These are phyloP conservation scores for Neurospora sp. DNA, from an alignment of 495 filamentous ascomycete species.

Conservation along the genomic window DNA sequence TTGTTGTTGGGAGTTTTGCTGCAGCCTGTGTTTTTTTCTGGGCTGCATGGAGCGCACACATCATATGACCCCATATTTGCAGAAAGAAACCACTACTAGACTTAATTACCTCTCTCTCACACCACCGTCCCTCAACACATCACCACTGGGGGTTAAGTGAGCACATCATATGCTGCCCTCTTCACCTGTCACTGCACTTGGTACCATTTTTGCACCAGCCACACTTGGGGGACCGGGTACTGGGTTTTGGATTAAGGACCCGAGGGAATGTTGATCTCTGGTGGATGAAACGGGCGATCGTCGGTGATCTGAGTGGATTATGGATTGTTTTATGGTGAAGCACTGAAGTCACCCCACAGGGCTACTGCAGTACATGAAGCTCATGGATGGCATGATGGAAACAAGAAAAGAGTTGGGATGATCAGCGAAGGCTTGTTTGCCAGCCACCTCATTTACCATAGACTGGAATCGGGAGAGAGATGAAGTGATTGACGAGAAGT, in stretches of 20 bases:
- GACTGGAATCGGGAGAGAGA: not conserved
- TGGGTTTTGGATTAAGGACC: not conserved
- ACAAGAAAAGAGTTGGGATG: not conserved
- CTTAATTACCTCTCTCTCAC: not conserved
- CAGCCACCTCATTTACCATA: not conserved
- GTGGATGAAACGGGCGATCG: not conserved
- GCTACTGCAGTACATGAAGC: not conserved
- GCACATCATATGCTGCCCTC: not conserved
- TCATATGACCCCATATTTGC: conserved; percentile 1
- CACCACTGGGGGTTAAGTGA: not conserved
- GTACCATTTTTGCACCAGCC: not conserved
- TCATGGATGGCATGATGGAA: not conserved
- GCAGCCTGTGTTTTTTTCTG: not conserved
- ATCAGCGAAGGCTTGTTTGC: not conserved
- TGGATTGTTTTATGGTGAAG: not conserved
- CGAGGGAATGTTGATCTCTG: not conserved
- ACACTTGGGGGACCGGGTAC: not conserved
- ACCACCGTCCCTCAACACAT: not conserved
- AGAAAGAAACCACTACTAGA: conserved; percentile 4
- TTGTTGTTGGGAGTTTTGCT: not conserved
- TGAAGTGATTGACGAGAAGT: not conserved
- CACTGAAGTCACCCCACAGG: not conserved
- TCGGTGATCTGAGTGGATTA: not conserved
- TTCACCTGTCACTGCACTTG: not conserved
- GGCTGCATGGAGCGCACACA: not conserved